A percentile compares a stretch with the other conserved stretches of the same genome.
Evolutionary conservation across 306 rosid genomes (phyloP).

Genomic region (Cucurbita maxima): DNA sequence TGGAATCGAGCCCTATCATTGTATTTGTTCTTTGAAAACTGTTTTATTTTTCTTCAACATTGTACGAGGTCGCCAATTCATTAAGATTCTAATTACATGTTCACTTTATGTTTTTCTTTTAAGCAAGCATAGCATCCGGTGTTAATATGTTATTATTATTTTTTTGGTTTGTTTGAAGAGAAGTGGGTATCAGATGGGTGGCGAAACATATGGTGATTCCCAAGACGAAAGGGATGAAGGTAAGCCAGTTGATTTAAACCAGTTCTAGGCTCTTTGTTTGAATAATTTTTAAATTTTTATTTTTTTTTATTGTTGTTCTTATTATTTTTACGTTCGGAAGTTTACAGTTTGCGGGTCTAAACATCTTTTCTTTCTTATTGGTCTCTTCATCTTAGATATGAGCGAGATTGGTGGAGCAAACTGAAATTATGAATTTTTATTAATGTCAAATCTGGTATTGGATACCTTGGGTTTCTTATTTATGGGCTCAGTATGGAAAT

Average conservation of each 20-base stretch:
- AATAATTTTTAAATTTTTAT: background rate
- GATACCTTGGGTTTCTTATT: background rate
- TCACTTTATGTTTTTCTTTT: background rate
- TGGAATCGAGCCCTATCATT: background rate
- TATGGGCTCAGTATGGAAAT: background rate
- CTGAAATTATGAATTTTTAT: background rate
- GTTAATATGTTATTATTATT: background rate
- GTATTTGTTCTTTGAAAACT: background rate
- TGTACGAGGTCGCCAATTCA: background rate
- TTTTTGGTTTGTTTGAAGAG: background rate
- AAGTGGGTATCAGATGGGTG: slow-evolving; percentile 37
- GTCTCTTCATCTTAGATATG: background rate
- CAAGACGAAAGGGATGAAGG: slow-evolving; percentile 84
- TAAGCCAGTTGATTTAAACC: slow-evolving; percentile 11
- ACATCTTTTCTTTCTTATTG: background rate
- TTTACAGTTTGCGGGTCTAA: background rate
- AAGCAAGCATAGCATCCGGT: background rate
- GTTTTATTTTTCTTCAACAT: background rate
- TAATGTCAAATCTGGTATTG: background rate
- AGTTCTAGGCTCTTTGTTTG: background rate
- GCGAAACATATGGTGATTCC: slow-evolving; percentile 53
- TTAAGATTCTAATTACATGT: background rate
- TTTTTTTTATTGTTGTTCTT: background rate
- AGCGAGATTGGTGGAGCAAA: background rate
- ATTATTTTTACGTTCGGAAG: background rate